These are phyloP conservation scores for Macrophomina tecta DNA, from an alignment of 2,329 filamentous ascomycete species.

Conservation along the genomic window DNA sequence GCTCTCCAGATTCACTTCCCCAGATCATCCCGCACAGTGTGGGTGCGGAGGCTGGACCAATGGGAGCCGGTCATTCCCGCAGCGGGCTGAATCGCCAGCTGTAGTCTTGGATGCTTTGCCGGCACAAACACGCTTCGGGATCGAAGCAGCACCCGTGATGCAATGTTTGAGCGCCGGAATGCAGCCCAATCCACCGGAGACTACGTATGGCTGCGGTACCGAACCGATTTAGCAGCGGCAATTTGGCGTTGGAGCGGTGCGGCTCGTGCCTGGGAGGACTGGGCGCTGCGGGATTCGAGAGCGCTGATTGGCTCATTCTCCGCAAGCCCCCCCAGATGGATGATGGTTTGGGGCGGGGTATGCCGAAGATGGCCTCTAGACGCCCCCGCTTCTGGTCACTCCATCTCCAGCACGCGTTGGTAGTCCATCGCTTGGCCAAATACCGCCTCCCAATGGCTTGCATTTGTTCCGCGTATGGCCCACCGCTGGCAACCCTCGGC, in stretches of 20 bases:
- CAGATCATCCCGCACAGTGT: conserved; percentile 16
- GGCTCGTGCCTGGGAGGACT: conserved; percentile 2
- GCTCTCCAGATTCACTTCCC: conserved; percentile 19
- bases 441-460: background rate
- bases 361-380: background rate
- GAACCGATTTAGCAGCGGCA: background rate
- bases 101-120: background rate
- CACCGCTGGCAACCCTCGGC: background rate
- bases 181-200: conserved; percentile 14
- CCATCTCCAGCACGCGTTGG: conserved; percentile 1
- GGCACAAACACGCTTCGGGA: background rate
- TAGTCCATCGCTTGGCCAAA: background rate
- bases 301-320: background rate
- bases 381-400: background rate
- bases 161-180: background rate
- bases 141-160: background rate
- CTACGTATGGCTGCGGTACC: background rate
- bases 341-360: background rate
- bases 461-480: background rate
- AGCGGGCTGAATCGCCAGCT: background rate
- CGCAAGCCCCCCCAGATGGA: conserved; percentile 6
- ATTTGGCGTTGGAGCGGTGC: background rate
- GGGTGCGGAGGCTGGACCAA: conserved; percentile 3
- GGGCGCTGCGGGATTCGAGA: conserved; percentile 1
- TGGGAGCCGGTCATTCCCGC: conserved; percentile 4